Evolutionary conservation across 2,329 filamentous ascomycete species (phyloP).

Genomic region (Lachnellula arida): DNA sequence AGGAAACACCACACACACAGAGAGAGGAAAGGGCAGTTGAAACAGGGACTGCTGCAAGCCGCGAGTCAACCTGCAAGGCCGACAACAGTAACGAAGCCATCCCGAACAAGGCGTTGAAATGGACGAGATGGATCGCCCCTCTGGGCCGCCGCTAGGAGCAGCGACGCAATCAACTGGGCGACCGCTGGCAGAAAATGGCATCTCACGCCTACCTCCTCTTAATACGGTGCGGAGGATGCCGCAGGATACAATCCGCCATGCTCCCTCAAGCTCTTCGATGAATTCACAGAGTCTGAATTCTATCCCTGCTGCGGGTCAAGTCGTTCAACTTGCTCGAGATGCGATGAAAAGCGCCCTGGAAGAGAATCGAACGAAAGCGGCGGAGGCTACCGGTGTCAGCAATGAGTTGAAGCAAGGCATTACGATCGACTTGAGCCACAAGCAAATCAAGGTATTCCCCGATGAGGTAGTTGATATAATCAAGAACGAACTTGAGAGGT

Average conservation of each 20-base stretch:
- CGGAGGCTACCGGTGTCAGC: conserved; percentile 54
- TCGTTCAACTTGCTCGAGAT: conserved; percentile 60
- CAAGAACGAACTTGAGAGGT: conserved; percentile 34
- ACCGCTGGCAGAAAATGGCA: conserved; percentile 37
- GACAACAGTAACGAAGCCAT: conserved; percentile 10
- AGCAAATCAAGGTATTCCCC: conserved; percentile 54
- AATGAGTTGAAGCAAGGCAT: conserved; percentile 60
- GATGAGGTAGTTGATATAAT: conserved; percentile 36
- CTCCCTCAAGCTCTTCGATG: conserved; percentile 39
- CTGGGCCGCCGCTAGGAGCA: conserved; percentile 30
- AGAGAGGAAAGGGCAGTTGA: conserved; percentile 11
- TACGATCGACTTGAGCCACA: conserved; percentile 73
- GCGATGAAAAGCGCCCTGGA: conserved; percentile 63
- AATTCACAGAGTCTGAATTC: conserved; percentile 41
- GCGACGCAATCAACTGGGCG: conserved; percentile 35
- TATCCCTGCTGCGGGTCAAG: conserved; percentile 53
- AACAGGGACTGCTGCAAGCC: conserved; percentile 19
- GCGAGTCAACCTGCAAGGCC: conserved; percentile 9
- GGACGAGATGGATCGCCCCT: conserved; percentile 30
- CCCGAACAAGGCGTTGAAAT: conserved; percentile 20
- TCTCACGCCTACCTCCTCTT: conserved; percentile 34
- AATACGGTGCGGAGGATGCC: conserved; percentile 33
- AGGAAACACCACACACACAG: background rate
- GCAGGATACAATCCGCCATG: conserved; percentile 44
- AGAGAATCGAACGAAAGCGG: conserved; percentile 59